Evolutionary conservation across 2,329 filamentous ascomycete species (phyloP), one percentile per base, ranked within the genome.

Genomic region (Fusarium protoensiforme): DNA sequence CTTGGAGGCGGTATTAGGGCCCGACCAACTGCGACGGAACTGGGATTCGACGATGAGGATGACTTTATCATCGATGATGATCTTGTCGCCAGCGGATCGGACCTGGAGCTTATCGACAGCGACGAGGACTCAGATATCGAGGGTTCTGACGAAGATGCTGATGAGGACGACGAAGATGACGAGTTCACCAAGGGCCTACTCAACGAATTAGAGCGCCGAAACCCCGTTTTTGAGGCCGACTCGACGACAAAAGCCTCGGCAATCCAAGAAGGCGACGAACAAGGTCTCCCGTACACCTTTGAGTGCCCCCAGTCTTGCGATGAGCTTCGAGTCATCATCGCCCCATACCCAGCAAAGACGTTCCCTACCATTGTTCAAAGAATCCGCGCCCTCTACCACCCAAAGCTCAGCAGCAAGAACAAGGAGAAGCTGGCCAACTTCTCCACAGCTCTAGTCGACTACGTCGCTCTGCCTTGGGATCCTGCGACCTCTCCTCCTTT

Each of bases 1-100:
- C 83, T 92, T 18, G 91, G 91, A 36, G 80, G 82, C 57, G 90
- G 90, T 48, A 89, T 92, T 72, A 89, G 85, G 76, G 83, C 85
- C 61, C 85, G 87, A 27, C 87, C 86, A 35, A 90, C 89, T 9
- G 88, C 87, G 5, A 86, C 88, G 13, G 88, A 92, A 66, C 81
- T 95, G 20, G 93, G 91, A 7, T 92, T 97, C 36, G 95, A 98
- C 73, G 96, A 98, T 75, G 96, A 98, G 80, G 96, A 98, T 77
- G 94, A 98, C 76, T 98, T 98, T 77, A 81, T 96, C 29, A 91
- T 98, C 70, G 96, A 98, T 67, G 94, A 96, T 71, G 93, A 97
- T 78, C 87, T 98, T 18, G 89, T 98, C 36, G 95, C 95, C 14
- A 95, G 92, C 75, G 93, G 91, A 39, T 96, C 94, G 7, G 91